Evolutionary conservation across 441 rosid species (phyloP).

Genomic region (Euphorbia schlechtendalii): DNA sequence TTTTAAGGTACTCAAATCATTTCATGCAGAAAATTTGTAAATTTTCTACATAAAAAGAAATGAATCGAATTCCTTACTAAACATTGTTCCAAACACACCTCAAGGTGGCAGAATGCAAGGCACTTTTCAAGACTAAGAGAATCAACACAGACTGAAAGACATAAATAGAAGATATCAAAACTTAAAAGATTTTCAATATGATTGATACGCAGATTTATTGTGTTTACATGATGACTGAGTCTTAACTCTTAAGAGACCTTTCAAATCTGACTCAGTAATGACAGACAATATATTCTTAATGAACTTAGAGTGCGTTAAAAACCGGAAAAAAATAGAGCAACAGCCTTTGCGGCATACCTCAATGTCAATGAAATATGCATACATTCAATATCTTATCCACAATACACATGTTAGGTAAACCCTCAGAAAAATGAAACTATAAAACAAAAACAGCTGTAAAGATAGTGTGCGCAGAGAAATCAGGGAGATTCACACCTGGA

Average conservation of each 20-base stretch:
- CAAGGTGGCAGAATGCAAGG: background rate
- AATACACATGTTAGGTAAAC: background rate
- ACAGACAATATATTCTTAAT: background rate
- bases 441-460: constrained; percentile 2
- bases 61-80: no score
- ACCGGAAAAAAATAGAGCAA: no score
- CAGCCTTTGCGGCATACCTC: background rate
- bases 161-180: background rate
- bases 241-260: background rate
- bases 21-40: no score
- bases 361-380: background rate
- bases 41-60: no score
- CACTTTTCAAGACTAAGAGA: background rate
- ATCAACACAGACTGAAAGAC: background rate
- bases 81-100: background rate
- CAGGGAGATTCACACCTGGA: constrained; percentile 38
- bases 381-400: background rate
- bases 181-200: background rate
- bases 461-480: no score
- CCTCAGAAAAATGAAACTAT: background rate
- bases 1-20: no score
- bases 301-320: no score
- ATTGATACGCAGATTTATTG: background rate
- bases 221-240: background rate
- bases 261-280: background rate